phyloP scores from a whole-genome alignment of 768 basidiomycete species.

The Ramaria sp. region DNA sequence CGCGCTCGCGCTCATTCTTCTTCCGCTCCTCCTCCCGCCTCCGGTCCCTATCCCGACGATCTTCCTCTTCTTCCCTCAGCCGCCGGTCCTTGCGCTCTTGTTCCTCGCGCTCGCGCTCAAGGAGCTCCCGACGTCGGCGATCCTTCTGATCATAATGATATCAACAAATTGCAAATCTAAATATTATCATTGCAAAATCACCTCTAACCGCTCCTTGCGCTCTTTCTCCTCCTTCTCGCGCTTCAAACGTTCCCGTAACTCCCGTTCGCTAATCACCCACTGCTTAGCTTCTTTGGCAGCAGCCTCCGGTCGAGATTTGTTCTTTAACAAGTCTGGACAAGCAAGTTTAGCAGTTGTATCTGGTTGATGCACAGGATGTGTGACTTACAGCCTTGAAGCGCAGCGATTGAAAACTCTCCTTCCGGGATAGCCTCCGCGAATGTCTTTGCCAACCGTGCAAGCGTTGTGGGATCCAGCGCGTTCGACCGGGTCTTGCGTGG shows the following conservation, averaged over 20 bases:
- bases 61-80: constrained; percentile 56
- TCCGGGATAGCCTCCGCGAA: constrained; percentile 81
- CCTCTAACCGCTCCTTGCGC: constrained; percentile 53
- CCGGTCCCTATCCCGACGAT: constrained; percentile 30
- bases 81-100: constrained; percentile 31
- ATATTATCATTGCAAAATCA: constrained; percentile 24
- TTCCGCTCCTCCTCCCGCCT: constrained; percentile 46
- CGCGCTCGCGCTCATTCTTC: constrained; percentile 26
- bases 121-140: constrained; percentile 31
- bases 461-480: constrained; percentile 51
- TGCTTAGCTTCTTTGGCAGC: constrained; percentile 54
- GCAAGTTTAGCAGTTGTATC: constrained; percentile 14
- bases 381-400: constrained; percentile 80
- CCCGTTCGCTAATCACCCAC: constrained; percentile 71
- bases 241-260: constrained; percentile 61
- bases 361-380: constrained; percentile 10
- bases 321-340: constrained; percentile 58
- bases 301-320: constrained; percentile 72
- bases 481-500: constrained; percentile 51
- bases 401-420: constrained; percentile 80
- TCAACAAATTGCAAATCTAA: constrained; percentile 8
- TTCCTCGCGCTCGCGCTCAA: constrained; percentile 24
- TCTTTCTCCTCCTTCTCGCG: constrained; percentile 62
- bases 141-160: constrained; percentile 23
- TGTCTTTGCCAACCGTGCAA: constrained; percentile 57